Evolutionary conservation across 139 green algal genomes (phyloP).

Genomic region (Chlorella ohadii): DNA sequence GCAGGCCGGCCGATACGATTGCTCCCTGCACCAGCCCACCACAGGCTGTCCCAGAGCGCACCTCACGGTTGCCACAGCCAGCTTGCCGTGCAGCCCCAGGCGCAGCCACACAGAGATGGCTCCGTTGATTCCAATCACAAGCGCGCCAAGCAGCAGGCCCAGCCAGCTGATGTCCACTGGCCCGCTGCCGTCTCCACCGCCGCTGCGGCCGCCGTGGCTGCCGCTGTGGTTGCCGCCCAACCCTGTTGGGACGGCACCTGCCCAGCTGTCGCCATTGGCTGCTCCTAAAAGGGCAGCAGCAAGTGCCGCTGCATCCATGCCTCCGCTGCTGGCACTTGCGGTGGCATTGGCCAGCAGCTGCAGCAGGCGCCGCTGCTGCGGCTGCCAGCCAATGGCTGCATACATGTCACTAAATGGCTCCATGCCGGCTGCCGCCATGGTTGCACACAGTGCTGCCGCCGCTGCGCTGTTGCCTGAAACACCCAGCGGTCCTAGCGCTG

Average conservation of each 20-base stretch:
- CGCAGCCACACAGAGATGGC: conserved; percentile 50
- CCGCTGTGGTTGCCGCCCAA: not conserved
- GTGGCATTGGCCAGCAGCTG: conserved; percentile 29
- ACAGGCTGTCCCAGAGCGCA: too few relatives aligned
- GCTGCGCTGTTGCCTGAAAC: not conserved
- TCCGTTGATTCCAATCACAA: conserved; percentile 44
- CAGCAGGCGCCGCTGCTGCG: not conserved
- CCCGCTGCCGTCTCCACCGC: not conserved
- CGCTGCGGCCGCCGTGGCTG: too few relatives aligned
- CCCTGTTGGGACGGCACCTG: not conserved
- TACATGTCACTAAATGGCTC: conserved; percentile 6
- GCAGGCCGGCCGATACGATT: too few relatives aligned
- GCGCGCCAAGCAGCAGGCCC: conserved; percentile 37
- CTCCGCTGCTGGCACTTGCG: not conserved
- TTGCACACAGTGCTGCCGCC: not conserved
- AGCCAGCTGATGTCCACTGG: conserved; percentile 31
- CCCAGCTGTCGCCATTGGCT: not conserved
- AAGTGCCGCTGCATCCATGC: not conserved
- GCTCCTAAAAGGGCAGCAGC: not conserved
- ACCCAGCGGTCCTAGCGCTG: not conserved
- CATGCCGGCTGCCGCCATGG: not conserved
- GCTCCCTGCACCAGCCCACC: too few relatives aligned
- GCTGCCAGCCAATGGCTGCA: conserved; percentile 15
- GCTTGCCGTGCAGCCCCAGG: conserved; percentile 51
- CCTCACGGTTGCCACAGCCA: conserved; percentile 44